Percentiles rank a stretch among this genome's conserved stretches.
phyloP scores from a whole-genome alignment of 2,329 filamentous ascomycete genomes.

The Trichoderma sp. region DNA sequence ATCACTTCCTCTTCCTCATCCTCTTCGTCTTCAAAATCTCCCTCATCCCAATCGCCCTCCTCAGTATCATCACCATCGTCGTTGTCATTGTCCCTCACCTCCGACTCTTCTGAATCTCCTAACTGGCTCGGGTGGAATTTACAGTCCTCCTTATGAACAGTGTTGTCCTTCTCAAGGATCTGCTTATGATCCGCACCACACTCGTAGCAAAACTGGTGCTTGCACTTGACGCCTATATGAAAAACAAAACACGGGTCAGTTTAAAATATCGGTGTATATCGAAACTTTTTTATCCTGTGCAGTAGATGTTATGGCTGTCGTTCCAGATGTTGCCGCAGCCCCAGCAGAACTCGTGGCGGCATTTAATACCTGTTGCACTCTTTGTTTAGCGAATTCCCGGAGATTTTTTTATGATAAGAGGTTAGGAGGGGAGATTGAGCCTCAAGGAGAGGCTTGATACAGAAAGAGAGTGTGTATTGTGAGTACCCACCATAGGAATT shows the following conservation, averaged over 20 bases:
- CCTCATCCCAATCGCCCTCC: background rate
- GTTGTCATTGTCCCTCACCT: background rate
- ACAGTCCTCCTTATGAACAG: conserved; percentile 30
- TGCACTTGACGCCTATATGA: conserved; percentile 29
- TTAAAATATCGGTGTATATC: background rate
- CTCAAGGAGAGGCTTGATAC: background rate
- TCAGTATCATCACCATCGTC: background rate
- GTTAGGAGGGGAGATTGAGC: background rate
- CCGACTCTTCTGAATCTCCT: background rate
- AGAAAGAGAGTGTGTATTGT: background rate
- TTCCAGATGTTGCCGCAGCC: conserved; percentile 28
- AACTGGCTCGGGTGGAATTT: conserved; percentile 28
- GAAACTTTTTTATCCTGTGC: conserved; percentile 15
- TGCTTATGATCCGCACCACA: conserved; percentile 35
- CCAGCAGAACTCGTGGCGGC: conserved; percentile 38
- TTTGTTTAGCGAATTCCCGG: background rate
- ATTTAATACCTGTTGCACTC: conserved; percentile 33
- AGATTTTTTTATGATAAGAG: background rate
- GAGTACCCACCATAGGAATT: conserved; percentile 14
- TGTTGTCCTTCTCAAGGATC: conserved; percentile 35
- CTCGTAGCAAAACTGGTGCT: conserved; percentile 35
- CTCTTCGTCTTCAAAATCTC: background rate
- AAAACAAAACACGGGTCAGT: conserved; percentile 8
- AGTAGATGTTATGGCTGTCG: conserved; percentile 26
- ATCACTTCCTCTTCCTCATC: background rate